Base-by-base conservation (phyloP, 1,139 yeast genomes). In the Kodamaea plutei region DNA sequence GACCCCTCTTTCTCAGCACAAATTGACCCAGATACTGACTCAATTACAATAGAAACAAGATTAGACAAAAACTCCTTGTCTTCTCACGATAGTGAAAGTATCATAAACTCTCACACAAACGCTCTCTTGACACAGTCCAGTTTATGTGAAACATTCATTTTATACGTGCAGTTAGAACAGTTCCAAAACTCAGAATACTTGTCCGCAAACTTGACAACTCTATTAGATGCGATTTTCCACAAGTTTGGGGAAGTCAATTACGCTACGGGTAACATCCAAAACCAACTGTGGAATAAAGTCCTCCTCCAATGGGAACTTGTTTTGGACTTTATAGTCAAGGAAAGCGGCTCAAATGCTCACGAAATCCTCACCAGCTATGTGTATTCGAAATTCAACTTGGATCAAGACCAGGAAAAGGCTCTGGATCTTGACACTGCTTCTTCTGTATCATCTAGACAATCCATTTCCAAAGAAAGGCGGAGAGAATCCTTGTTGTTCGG, bases 91-190 rank as follows among this genome's bases (percentile, higher is more conserved):
- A 54, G 63, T 29, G 57, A 52, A 18, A 32, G 49, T 6, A 42
- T 47, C 8, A 53, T 57, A n/a, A 40, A 48, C 12, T 24, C 45
- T 1, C 44, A 45, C 29, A 43, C 55, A 1, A 54, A 52, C 21
- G 33, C 41, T 8, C 39, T 48, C 9, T 44, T 63, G 20, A 41
- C 43, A 13, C 68, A 65, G 37, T 44, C 58, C 2, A 64, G 70
- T 10, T 40, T 61, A 2, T 48, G 56, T 7, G 69, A 66, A 37
- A 39, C 67, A 0, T 35, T 67, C 14, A 48, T 66, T 2, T 49
- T 63, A 20, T 67, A 63, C 41, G 44, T 64, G 22, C 73, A 68
- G 42, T 48, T 69, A 18, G 69, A 65, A 39, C 70, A 61, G 39
- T 61, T 66, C 33, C 73, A 67, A 40, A 57, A 63, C 33, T 47